phyloP scores from a whole-genome alignment of 2,329 filamentous ascomycete species.

The Sporothrix pseudoabietina region DNA sequence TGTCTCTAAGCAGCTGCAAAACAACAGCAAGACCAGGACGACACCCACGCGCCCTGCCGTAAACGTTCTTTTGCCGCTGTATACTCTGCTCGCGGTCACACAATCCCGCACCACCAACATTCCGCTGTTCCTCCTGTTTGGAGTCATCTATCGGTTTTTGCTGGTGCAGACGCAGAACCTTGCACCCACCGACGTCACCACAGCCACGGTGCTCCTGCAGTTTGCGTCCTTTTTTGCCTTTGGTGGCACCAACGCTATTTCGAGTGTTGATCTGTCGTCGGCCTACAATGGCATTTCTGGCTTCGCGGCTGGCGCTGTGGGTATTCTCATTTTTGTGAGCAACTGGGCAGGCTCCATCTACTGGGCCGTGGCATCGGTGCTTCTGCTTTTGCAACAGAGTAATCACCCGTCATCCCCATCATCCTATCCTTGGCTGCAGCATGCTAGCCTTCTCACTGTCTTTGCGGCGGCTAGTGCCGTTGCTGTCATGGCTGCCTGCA shows the following conservation, averaged over 20 bases:
- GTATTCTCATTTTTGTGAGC: conserved; percentile 77
- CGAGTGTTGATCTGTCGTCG: conserved; percentile 89
- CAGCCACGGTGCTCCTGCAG: conserved; percentile 74
- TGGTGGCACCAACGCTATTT: conserved; percentile 91
- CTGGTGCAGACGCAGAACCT: conserved; percentile 43
- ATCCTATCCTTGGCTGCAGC: conserved; percentile 41
- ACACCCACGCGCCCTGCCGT: neutral
- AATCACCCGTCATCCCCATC: neutral
- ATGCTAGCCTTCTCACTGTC: conserved; percentile 67
- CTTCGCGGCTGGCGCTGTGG: conserved; percentile 82
- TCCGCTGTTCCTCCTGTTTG: conserved; percentile 78
- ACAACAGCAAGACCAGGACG: neutral
- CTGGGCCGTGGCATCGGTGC: conserved; percentile 70
- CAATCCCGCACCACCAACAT: conserved; percentile 85
- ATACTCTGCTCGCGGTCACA: conserved; percentile 78
- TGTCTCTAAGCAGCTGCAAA: conserved; percentile 11
- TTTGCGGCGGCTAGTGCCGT: conserved; percentile 67
- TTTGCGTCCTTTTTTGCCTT: conserved; percentile 85
- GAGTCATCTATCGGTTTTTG: conserved; percentile 58
- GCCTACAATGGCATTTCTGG: conserved; percentile 88
- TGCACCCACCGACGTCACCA: conserved; percentile 61
- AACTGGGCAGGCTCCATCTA: conserved; percentile 93
- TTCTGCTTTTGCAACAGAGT: conserved; percentile 50
- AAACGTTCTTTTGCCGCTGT: conserved; percentile 66
- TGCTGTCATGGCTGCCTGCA: conserved; percentile 87